These are phyloP conservation scores for Cydonia oblonga DNA, from an alignment of 331 rosid species.

Conservation along the genomic window DNA sequence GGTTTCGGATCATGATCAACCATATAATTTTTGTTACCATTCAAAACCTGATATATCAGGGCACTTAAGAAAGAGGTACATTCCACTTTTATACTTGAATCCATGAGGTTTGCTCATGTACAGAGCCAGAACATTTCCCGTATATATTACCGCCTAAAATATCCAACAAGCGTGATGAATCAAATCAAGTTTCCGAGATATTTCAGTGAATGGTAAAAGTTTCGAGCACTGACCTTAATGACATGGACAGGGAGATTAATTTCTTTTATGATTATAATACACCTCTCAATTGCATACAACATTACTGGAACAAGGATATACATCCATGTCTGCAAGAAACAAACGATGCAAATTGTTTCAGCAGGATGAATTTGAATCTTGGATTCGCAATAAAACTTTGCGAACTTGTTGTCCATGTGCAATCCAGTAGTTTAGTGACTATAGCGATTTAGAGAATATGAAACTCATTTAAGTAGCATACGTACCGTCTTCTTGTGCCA, in stretches of 20 bases:
- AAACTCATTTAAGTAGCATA: background rate
- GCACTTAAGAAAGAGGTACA: constrained; percentile 79
- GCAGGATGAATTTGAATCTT: background rate
- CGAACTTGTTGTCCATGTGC: background rate
- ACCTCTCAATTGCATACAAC: constrained; percentile 52
- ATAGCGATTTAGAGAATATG: background rate
- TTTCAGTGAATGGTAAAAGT: background rate
- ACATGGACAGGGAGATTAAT: constrained; percentile 36
- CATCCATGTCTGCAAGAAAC: constrained; percentile 82
- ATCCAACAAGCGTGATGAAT: constrained; percentile 6
- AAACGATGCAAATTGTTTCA: background rate
- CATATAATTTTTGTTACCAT: constrained; percentile 38
- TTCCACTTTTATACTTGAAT: constrained; percentile 78
- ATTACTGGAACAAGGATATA: constrained; percentile 48
- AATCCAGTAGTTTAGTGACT: background rate
- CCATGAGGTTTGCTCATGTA: constrained; percentile 71
- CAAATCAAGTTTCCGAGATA: constrained; percentile 2
- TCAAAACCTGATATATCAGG: constrained; percentile 73
- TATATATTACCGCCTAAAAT: constrained; percentile 64
- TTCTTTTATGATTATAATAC: constrained; percentile 23
- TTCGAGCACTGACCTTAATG: constrained; percentile 39
- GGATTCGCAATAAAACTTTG: background rate
- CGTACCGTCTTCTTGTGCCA: constrained; percentile 69
- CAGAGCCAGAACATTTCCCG: constrained; percentile 77
- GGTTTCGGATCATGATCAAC: background rate